These are phyloP conservation scores for Macrotyloma uniflorum DNA, from an alignment of 306 rosid species.

Conservation along the genomic window DNA sequence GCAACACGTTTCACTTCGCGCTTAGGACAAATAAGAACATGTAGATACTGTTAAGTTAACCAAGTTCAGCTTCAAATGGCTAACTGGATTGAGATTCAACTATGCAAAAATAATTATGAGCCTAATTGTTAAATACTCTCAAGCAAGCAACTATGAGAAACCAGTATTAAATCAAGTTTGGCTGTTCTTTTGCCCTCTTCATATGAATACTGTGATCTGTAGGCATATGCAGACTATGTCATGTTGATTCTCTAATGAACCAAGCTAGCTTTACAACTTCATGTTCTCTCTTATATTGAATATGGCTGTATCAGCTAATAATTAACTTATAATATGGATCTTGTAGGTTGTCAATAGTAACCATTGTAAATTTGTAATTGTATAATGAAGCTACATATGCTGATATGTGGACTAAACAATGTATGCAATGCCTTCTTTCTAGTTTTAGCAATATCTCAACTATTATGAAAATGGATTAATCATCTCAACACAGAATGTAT, in stretches of 20 bases:
- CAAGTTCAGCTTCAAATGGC: neutral
- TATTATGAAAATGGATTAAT: neutral
- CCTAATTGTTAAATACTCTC: neutral
- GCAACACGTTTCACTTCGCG: slow-evolving; percentile 85
- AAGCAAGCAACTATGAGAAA: neutral
- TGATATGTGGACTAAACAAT: slow-evolving; percentile 6
- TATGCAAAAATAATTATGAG: neutral
- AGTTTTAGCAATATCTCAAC: neutral
- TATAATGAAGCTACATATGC: neutral
- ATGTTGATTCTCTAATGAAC: neutral
- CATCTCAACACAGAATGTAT: slow-evolving; percentile 20
- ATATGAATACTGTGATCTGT: neutral
- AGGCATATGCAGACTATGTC: neutral
- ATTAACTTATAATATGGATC: neutral
- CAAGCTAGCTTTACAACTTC: neutral
- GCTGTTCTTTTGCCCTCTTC: neutral
- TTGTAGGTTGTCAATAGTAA: neutral
- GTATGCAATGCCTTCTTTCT: neutral
- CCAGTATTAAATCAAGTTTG: neutral
- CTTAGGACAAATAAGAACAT: slow-evolving; percentile 87
- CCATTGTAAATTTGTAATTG: neutral
- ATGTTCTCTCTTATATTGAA: neutral
- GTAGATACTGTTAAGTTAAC: slow-evolving; percentile 72
- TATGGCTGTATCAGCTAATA: neutral
- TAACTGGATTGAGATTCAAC: neutral